Evolutionary conservation across 2,329 filamentous ascomycete genomes (phyloP).

Genomic region (Clonostachys rosea): DNA sequence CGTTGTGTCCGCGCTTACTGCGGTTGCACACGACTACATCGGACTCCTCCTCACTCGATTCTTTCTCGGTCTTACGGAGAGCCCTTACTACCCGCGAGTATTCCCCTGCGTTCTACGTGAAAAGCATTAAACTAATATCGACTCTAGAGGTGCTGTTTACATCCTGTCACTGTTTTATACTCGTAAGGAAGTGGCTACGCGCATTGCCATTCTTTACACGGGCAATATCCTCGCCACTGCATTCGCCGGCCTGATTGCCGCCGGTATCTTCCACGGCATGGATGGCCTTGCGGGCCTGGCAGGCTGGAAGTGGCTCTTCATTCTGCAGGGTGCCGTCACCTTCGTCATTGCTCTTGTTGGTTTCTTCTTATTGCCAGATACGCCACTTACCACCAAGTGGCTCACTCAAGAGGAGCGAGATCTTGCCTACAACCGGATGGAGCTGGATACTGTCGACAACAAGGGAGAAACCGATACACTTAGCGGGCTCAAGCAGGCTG

Average conservation of each 20-base stretch:
- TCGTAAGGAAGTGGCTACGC: constrained; percentile 57
- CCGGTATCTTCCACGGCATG: constrained; percentile 46
- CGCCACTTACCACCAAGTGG: constrained; percentile 31
- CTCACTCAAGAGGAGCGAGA: constrained; percentile 35
- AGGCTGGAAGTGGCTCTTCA: constrained; percentile 64
- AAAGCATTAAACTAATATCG: no score
- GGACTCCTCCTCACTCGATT: constrained; percentile 43
- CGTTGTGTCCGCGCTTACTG: constrained; percentile 37
- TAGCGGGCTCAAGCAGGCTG: constrained; percentile 23
- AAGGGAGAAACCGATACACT: constrained; percentile 11
- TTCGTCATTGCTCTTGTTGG: constrained; percentile 10
- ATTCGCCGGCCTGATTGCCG: constrained; percentile 58
- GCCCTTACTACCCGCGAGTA: constrained; percentile 38
- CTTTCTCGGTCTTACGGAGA: constrained; percentile 38
- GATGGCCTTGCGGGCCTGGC: constrained; percentile 41
- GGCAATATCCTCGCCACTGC: constrained; percentile 63
- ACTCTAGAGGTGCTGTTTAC: constrained; percentile 33
- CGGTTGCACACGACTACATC: constrained; percentile 39
- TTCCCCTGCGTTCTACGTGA: no score
- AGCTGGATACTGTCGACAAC: constrained; percentile 15
- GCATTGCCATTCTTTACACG: constrained; percentile 53
- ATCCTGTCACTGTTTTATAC: constrained; percentile 52
- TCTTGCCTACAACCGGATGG: constrained; percentile 24
- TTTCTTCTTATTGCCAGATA: constrained; percentile 15
- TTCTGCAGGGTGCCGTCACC: constrained; percentile 52